Evolutionary conservation across 352 stramenopile species (phyloP).

Genomic region (Phytophthora quininea): DNA sequence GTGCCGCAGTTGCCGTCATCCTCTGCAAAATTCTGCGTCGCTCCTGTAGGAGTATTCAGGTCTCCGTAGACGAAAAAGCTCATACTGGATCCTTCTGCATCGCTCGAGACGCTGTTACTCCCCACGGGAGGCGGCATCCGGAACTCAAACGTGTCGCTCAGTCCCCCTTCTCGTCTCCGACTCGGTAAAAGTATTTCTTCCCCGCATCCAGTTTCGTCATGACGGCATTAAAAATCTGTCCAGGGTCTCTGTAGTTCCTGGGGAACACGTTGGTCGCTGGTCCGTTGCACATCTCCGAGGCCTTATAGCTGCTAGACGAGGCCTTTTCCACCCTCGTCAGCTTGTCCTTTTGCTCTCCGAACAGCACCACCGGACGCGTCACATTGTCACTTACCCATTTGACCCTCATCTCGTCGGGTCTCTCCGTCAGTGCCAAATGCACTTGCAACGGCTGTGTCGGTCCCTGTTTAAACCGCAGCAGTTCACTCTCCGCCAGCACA

Average conservation of each 20-base stretch:
- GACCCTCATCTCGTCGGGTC: slow-evolving; percentile 43
- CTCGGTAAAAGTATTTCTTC: slow-evolving; percentile 35
- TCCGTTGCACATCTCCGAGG: slow-evolving; percentile 33
- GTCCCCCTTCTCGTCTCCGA: slow-evolving; percentile 31
- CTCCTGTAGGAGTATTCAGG: slow-evolving; percentile 43
- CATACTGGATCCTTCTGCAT: slow-evolving; percentile 38
- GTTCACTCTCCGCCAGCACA: slow-evolving; percentile 34
- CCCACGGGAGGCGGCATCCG: slow-evolving; percentile 32
- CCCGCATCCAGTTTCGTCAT: slow-evolving; percentile 33
- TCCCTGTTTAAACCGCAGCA: slow-evolving; percentile 42
- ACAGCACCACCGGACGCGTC: slow-evolving; percentile 34
- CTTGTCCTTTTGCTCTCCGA: slow-evolving; percentile 15
- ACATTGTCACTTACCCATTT: slow-evolving; percentile 50
- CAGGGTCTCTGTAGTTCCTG: slow-evolving; percentile 32
- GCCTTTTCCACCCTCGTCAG: slow-evolving; percentile 14
- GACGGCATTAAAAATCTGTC: slow-evolving; percentile 39
- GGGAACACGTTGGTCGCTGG: slow-evolving; percentile 24
- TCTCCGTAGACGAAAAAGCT: slow-evolving; percentile 83
- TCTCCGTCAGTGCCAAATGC: slow-evolving; percentile 37
- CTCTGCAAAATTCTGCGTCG: slow-evolving; percentile 36
- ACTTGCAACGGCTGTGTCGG: slow-evolving; percentile 44
- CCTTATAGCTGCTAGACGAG: slow-evolving; percentile 26
- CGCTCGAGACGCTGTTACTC: slow-evolving; percentile 17
- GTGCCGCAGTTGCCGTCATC: slow-evolving; percentile 33
- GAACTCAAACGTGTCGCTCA: slow-evolving; percentile 35